Evolutionary conservation across 179 eudicot genomes (phyloP).

Genomic region (Sideroxylon spinosum): DNA sequence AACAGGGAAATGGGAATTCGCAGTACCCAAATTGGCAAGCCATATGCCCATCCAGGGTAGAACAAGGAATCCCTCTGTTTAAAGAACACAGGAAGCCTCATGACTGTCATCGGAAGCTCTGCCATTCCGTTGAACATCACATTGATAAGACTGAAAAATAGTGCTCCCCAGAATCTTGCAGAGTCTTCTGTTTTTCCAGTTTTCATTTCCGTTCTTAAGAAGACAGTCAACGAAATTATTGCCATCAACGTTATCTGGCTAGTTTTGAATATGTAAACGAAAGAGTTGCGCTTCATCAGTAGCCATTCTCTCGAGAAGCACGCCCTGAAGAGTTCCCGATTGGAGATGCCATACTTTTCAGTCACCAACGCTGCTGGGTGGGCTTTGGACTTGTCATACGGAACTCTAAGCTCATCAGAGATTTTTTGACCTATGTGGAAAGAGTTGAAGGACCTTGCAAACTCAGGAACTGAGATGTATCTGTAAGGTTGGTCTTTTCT

Average conservation of each 20-base stretch:
- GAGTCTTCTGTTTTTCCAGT: conserved; percentile 34
- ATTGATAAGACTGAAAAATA: conserved; percentile 55
- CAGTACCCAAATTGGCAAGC: conserved; percentile 57
- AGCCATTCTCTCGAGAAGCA: conserved; percentile 70
- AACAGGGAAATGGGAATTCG: conserved; percentile 52
- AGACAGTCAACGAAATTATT: conserved; percentile 44
- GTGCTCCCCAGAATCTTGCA: conserved; percentile 48
- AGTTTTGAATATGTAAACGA: conserved; percentile 54
- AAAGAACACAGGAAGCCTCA: conserved; percentile 55
- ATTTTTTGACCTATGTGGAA: conserved; percentile 41
- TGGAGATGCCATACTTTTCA: conserved; percentile 48
- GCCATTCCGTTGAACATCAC: conserved; percentile 60
- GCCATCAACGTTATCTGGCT: conserved; percentile 54
- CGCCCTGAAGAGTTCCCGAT: conserved; percentile 44
- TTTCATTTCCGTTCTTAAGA: conserved; percentile 53
- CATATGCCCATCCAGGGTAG: conserved; percentile 73
- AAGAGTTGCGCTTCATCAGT: conserved; percentile 50
- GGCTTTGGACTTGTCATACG: conserved; percentile 44
- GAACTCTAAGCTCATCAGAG: conserved; percentile 31
- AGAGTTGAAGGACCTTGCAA: conserved; percentile 35
- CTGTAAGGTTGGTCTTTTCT: conserved; percentile 42
- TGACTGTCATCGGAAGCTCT: conserved; percentile 51
- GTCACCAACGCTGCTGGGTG: conserved; percentile 52
- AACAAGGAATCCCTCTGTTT: conserved; percentile 57
- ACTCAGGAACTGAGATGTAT: conserved; percentile 45